Evolutionary conservation across 2,329 filamentous ascomycete genomes (phyloP).

Genomic region (Trichophyton verrucosum): DNA sequence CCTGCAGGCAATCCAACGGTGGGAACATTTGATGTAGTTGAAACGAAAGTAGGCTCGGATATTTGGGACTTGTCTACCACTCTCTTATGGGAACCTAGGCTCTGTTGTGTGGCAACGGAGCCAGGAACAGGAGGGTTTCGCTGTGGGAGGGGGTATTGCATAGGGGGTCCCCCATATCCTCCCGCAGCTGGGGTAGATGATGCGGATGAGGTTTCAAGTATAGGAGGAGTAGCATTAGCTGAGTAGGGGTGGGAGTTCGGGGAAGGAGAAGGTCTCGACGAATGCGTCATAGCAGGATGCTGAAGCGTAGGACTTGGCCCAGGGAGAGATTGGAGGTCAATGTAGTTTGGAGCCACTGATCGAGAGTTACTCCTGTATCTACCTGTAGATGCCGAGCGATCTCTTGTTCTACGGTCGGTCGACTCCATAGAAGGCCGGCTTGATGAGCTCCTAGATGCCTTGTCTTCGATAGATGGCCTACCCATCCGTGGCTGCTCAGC

Average conservation of each 20-base stretch:
- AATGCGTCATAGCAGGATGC: constrained; percentile 26
- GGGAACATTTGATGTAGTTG: constrained; percentile 46
- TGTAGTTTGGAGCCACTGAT: constrained; percentile 19
- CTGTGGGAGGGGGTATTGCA: constrained; percentile 14
- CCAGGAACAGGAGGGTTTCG: constrained; percentile 10
- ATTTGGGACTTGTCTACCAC: constrained; percentile 50
- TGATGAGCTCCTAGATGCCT: constrained; percentile 21
- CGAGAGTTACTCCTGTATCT: constrained; percentile 30
- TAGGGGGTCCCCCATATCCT: constrained; percentile 10
- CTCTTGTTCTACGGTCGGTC: constrained; percentile 12
- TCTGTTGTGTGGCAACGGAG: constrained; percentile 9
- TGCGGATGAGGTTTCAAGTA: constrained; percentile 34
- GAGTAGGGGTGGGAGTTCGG: constrained; percentile 35
- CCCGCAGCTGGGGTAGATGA: constrained; percentile 28
- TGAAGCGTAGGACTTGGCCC: constrained; percentile 15
- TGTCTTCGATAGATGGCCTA: constrained; percentile 18
- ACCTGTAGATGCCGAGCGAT: constrained; percentile 29
- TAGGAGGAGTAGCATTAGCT: constrained; percentile 42
- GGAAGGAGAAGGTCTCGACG: constrained; percentile 33
- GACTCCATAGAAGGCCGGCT: constrained; percentile 24
- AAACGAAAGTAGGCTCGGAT: constrained; percentile 45
- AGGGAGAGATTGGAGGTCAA: constrained; percentile 24
- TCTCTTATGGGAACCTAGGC: constrained; percentile 38
- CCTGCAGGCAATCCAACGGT: constrained; percentile 46
- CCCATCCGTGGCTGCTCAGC: constrained; percentile 22